Evolutionary conservation across 106 monocot species (phyloP).

Genomic region (Acorus calamus): DNA sequence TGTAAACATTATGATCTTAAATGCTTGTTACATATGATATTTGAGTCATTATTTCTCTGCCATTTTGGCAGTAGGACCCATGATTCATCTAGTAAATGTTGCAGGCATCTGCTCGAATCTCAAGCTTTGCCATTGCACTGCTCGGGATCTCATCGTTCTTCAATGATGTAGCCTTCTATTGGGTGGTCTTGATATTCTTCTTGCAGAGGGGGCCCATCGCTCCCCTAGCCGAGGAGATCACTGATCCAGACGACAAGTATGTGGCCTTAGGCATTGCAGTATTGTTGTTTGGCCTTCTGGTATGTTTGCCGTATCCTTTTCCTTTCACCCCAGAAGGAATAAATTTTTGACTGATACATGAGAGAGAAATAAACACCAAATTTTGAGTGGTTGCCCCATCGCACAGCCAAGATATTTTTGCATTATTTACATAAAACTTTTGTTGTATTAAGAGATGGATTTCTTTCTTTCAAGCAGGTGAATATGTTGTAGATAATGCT

Average conservation of each 20-base stretch:
- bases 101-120: conserved; percentile 57
- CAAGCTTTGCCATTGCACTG: conserved; percentile 44
- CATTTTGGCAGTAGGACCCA: no score
- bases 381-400: no score
- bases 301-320: conserved; percentile 87
- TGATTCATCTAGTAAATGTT: neutral
- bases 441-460: no score
- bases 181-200: conserved; percentile 81
- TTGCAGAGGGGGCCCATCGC: conserved; percentile 85
- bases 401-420: no score
- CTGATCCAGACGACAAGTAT: conserved; percentile 58
- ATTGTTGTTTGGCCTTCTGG: conserved; percentile 64
- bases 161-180: conserved; percentile 92
- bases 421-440: no score
- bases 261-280: conserved; percentile 52
- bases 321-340: conserved; percentile 40
- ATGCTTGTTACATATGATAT: no score
- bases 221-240: conserved; percentile 90
- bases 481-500: no score
- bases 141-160: conserved; percentile 74
- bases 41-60: no score
- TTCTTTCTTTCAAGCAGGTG: no score
- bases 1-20: no score
- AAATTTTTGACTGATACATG: conserved; percentile 5
- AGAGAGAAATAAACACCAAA: no score